Percentiles rank a stretch among this genome's conserved stretches.
phyloP scores from a whole-genome alignment of 768 basidiomycete species.

The Pisolithus tinctorius region DNA sequence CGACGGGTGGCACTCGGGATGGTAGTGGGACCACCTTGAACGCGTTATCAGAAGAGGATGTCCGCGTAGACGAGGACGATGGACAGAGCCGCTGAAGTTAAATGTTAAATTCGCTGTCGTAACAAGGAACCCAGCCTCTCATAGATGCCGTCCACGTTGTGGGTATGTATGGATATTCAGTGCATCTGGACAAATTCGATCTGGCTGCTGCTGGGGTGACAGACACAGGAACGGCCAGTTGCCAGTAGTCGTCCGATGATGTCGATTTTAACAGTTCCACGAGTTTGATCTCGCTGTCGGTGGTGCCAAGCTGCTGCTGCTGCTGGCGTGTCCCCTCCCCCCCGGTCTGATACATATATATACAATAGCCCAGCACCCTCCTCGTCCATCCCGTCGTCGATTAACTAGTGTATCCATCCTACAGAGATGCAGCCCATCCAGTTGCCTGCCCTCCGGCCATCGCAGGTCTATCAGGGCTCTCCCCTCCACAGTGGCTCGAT shows the following conservation, averaged over 20 bases:
- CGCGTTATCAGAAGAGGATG: no score
- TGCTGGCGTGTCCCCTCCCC: background rate
- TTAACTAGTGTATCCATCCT: no score
- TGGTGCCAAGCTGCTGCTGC: no score
- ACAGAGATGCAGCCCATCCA: background rate
- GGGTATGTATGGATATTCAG: no score
- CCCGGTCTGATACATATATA: background rate
- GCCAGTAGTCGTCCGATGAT: background rate
- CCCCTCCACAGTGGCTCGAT: constrained; percentile 10
- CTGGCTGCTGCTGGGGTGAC: background rate
- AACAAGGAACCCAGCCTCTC: constrained; percentile 10
- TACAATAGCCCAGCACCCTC: background rate
- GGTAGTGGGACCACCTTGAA: no score
- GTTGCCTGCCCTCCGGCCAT: background rate
- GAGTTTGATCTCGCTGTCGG: no score
- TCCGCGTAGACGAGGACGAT: background rate
- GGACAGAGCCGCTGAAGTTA: constrained; percentile 16
- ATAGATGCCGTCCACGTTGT: constrained; percentile 13
- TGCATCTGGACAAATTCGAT: background rate
- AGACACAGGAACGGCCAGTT: background rate
- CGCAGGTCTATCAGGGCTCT: constrained; percentile 10
- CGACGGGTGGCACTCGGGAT: no score
- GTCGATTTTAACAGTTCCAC: no score
- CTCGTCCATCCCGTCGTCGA: constrained; percentile 1
- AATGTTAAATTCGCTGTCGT: constrained; percentile 20